These are phyloP conservation scores for Halophytophthora polymorphica DNA, from an alignment of 352 stramenopile genomes.

Conservation along the genomic window DNA sequence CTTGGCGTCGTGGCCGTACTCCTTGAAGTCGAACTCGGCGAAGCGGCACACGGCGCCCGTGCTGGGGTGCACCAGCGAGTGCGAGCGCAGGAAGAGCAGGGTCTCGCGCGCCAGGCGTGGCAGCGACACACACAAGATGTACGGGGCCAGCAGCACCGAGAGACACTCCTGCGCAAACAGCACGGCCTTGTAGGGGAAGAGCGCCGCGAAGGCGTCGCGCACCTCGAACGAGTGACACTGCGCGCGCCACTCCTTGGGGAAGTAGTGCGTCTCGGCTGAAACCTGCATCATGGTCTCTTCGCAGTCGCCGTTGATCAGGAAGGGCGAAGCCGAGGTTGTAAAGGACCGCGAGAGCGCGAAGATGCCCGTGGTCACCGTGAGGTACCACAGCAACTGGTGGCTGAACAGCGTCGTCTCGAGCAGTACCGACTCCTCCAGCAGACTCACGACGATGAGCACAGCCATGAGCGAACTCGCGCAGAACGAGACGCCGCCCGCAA, in stretches of 20 bases:
- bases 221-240: conserved; percentile 86
- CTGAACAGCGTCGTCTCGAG: conserved; percentile 93
- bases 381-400: conserved; percentile 96
- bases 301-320: conserved; percentile 71
- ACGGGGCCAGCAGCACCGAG: conserved; percentile 93
- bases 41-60: conserved; percentile 94
- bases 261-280: conserved; percentile 94
- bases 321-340: conserved; percentile 63
- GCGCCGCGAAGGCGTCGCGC: conserved; percentile 76
- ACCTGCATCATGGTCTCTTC: conserved; percentile 86
- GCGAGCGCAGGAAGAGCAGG: conserved; percentile 92
- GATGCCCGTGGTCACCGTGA: conserved; percentile 87
- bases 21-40: conserved; percentile 96
- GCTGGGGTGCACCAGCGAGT: conserved; percentile 90
- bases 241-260: conserved; percentile 92
- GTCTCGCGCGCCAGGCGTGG: conserved; percentile 88
- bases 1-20: conserved; percentile 91
- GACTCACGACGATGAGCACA: conserved; percentile 89
- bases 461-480: conserved; percentile 95
- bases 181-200: conserved; percentile 95
- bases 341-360: conserved; percentile 84
- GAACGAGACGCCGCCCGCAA: conserved; percentile 94
- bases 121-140: conserved; percentile 96
- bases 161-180: conserved; percentile 93
- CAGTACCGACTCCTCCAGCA: conserved; percentile 95